Conservation (phyloP, 2,329 filamentous ascomycete species). For the Esteya vermicola region DNA sequence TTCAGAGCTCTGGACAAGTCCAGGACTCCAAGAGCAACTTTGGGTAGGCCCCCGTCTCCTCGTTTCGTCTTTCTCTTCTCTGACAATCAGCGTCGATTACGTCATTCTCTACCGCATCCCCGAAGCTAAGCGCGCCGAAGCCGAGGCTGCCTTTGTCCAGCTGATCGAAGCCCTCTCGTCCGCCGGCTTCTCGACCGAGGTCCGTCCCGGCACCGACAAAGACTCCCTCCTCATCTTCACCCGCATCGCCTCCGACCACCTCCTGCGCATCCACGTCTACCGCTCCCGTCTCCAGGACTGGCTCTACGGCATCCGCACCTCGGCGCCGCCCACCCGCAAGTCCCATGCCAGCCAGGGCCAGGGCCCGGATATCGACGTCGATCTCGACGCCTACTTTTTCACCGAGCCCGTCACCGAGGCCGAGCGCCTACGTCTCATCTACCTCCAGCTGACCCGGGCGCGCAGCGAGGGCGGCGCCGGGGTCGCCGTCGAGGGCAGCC, state of each 20-base stretch:
- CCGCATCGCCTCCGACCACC: slow-evolving; percentile 59
- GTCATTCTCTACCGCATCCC: slow-evolving; percentile 69
- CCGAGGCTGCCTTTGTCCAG: slow-evolving; percentile 61
- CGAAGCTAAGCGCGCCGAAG: slow-evolving; percentile 35
- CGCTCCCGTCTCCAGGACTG: slow-evolving; percentile 83
- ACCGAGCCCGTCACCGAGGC: slow-evolving; percentile 72
- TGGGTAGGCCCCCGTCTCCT: slow-evolving; percentile 8
- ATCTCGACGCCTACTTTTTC: slow-evolving; percentile 53
- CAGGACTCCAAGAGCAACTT: slow-evolving; percentile 13
- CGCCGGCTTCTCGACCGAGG: slow-evolving; percentile 77
- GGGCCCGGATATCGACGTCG: no score
- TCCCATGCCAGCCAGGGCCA: slow-evolving; percentile 29
- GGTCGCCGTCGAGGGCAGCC: no score
- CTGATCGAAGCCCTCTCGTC: slow-evolving; percentile 61
- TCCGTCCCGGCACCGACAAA: slow-evolving; percentile 58
- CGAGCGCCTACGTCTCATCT: slow-evolving; percentile 76
- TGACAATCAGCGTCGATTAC: slow-evolving; percentile 59
- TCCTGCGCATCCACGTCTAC: slow-evolving; percentile 70
- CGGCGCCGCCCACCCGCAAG: slow-evolving; percentile 38
- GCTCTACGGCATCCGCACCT: slow-evolving; percentile 73
- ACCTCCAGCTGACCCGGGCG: slow-evolving; percentile 66
- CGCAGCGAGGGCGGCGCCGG: slow-evolving; percentile 65
- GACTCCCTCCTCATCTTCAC: slow-evolving; percentile 71
- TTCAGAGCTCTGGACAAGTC: slow-evolving; percentile 5
- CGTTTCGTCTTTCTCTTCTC: neutral